Conservation (phyloP, 257 asterid genomes). For the Nicotiana tabacum region DNA sequence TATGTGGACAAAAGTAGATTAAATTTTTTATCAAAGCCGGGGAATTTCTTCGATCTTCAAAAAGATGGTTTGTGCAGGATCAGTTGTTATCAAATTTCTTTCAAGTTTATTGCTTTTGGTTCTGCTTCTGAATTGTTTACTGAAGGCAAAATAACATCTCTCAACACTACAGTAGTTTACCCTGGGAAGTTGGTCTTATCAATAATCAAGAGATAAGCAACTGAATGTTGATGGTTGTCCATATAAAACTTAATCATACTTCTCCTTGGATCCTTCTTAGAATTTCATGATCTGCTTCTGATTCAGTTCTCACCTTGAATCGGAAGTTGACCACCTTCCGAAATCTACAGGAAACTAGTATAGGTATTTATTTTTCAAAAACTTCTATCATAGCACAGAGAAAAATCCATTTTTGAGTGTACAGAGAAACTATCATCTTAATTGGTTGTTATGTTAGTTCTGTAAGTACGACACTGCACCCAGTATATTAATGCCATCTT, state of each 20-base stretch:
- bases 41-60: no score
- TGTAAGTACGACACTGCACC: not conserved
- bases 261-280: not conserved
- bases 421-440: not conserved
- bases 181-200: not conserved
- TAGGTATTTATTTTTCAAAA: not conserved
- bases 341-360: not conserved
- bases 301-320: not conserved
- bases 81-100: not conserved
- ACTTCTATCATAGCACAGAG: not conserved
- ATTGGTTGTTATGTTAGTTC: not conserved
- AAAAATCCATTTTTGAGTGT: not conserved
- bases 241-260: not conserved
- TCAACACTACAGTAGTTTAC: not conserved
- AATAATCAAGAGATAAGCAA: not conserved
- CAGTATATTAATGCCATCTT: not conserved
- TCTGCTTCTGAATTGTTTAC: not conserved
- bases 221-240: constrained; percentile 1
- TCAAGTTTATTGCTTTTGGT: not conserved
- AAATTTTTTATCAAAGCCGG: no score
- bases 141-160: not conserved
- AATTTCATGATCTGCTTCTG: not conserved
- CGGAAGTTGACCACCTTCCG: not conserved
- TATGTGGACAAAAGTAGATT: not conserved
- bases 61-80: not conserved